A percentile compares a stretch with the other conserved stretches of the same genome.
These are phyloP conservation scores for Ustilago loliicola DNA, from an alignment of 1,284 basidiomycete species.

Conservation along the genomic window DNA sequence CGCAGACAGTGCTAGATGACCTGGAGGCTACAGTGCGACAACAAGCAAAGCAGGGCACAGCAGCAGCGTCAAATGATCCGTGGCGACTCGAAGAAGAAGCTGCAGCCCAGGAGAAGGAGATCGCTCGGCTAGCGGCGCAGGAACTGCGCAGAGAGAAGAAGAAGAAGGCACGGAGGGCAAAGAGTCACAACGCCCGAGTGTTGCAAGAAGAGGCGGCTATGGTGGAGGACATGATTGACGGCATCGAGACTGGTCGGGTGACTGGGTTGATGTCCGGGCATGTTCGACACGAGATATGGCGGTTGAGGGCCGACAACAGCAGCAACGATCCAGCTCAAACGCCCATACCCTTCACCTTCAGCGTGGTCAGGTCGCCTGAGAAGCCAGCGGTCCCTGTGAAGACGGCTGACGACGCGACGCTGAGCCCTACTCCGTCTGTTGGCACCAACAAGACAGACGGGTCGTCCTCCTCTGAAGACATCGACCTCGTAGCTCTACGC, in stretches of 20 bases:
- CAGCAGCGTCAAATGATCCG: constrained; percentile 9
- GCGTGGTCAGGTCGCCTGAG: constrained; percentile 19
- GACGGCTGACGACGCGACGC: neutral
- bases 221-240: constrained; percentile 38
- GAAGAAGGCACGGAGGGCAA: constrained; percentile 20
- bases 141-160: constrained; percentile 25
- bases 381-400: constrained; percentile 1
- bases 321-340: neutral
- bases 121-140: constrained; percentile 24
- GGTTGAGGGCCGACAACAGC: constrained; percentile 14
- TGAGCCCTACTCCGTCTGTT: constrained; percentile 20
- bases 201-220: constrained; percentile 35
- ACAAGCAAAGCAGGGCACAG: neutral
- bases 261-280: neutral
- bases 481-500: constrained; percentile 35
- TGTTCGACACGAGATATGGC: constrained; percentile 13
- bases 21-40: neutral
- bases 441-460: constrained; percentile 22
- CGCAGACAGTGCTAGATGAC: constrained; percentile 14
- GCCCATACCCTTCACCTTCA: constrained; percentile 28
- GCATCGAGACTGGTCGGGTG: constrained; percentile 12
- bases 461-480: constrained; percentile 33
- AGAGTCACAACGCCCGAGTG: constrained; percentile 22
- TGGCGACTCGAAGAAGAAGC: constrained; percentile 21
- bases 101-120: constrained; percentile 16